A percentile compares a stretch with the other conserved stretches of the same genome.
Evolutionary conservation across 768 basidiomycete species (phyloP).

Genomic region (Leccinum subgranulosum): DNA sequence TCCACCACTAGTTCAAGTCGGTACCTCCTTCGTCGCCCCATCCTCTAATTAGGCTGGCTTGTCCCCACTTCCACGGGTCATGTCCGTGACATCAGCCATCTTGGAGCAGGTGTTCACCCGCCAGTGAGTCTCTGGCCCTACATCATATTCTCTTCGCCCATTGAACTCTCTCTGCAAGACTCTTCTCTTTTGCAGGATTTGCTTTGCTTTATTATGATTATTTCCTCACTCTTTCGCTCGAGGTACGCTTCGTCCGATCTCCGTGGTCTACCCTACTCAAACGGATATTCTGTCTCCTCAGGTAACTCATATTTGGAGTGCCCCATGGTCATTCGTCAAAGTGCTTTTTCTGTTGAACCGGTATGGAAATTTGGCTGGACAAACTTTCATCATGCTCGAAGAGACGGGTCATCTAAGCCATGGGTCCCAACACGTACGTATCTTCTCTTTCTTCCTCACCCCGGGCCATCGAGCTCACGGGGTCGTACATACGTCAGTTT

Average conservation of each 20-base stretch:
- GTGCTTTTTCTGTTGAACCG: constrained; percentile 12
- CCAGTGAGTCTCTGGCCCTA: constrained; percentile 12
- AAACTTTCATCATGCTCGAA: constrained; percentile 19
- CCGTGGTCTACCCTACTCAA: background rate
- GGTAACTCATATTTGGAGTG: constrained; percentile 18
- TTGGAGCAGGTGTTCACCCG: constrained; percentile 12
- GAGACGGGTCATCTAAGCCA: constrained; percentile 20
- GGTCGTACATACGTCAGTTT: constrained; percentile 8
- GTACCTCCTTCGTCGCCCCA: background rate
- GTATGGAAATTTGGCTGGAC: constrained; percentile 18
- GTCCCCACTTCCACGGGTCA: background rate
- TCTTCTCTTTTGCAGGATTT: constrained; percentile 13
- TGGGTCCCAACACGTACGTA: constrained; percentile 13
- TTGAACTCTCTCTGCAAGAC: constrained; percentile 1
- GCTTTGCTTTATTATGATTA: constrained; percentile 27
- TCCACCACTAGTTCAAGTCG: background rate
- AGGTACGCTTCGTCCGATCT: constrained; percentile 12
- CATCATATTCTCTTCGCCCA: background rate
- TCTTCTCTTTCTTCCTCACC: background rate
- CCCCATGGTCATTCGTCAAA: constrained; percentile 13
- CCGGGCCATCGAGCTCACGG: background rate
- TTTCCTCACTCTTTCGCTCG: constrained; percentile 24
- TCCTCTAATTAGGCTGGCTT: background rate
- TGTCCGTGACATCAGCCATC: constrained; percentile 6
- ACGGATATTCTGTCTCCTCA: background rate